Evolutionary conservation across 73 alveolate species (phyloP).

Genomic region (Stentor roeselii): DNA sequence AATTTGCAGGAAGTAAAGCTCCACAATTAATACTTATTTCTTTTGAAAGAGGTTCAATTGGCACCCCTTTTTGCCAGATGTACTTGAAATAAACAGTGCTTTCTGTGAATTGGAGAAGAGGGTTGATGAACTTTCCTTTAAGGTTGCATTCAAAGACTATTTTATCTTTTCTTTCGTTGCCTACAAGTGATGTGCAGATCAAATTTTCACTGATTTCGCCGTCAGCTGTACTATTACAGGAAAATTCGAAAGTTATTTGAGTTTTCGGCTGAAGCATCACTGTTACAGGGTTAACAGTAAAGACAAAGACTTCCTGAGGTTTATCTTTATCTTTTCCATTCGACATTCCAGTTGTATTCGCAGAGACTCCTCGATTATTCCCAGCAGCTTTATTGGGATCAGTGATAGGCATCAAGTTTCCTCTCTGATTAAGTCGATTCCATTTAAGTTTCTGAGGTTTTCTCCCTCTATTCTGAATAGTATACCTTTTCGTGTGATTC

Average conservation of each 20-base stretch:
- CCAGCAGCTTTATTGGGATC: not conserved
- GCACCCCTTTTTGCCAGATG: slow-evolving; percentile 92
- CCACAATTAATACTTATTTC: slow-evolving; percentile 53
- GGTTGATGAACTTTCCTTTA: slow-evolving; percentile 96
- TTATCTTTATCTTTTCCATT: slow-evolving; percentile 22
- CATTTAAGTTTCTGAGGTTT: slow-evolving; percentile 92
- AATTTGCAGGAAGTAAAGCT: slow-evolving; percentile 76
- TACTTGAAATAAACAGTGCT: slow-evolving; percentile 91
- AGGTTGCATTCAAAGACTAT: slow-evolving; percentile 88
- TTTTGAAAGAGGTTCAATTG: slow-evolving; percentile 89
- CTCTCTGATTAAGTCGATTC: slow-evolving; percentile 58
- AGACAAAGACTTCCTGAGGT: slow-evolving; percentile 1
- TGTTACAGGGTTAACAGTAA: slow-evolving; percentile 29
- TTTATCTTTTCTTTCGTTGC: slow-evolving; percentile 97
- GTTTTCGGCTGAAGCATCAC: slow-evolving; percentile 27
- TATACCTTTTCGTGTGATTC: slow-evolving; percentile 87
- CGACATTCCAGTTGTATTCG: slow-evolving; percentile 10
- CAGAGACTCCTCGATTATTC: slow-evolving; percentile 24
- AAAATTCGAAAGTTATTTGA: slow-evolving; percentile 42
- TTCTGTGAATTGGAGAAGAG: slow-evolving; percentile 92
- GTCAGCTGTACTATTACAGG: slow-evolving; percentile 61
- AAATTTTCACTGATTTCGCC: slow-evolving; percentile 86
- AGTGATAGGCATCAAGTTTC: not conserved
- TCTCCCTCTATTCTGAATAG: slow-evolving; percentile 99
- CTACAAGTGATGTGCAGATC: slow-evolving; percentile 86